Evolutionary conservation across 495 filamentous ascomycete genomes (phyloP), one percentile per base, ranked within the genome.

Genomic region (Tuber microsphaerosporum): DNA sequence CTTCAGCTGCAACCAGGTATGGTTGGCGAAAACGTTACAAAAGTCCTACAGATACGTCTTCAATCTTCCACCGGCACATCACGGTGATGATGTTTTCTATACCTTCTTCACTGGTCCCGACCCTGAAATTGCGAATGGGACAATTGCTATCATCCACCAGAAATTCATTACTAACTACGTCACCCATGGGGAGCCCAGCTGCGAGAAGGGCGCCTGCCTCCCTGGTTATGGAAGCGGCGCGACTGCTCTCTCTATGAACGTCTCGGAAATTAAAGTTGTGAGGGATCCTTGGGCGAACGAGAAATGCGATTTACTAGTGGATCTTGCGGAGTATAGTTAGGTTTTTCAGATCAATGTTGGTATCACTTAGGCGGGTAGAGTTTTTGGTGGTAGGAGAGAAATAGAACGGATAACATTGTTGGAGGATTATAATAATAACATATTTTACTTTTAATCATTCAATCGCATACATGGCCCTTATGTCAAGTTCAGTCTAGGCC

Each of bases 21-120:
- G 83, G 73, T 77, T 89, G 10, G 81, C 81, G 70, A 75, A 76
- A 74, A 87, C 84, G 14, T 89, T 85, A 77, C 88, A 89, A 78
- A 78, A 87, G 48, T 87, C 87, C 1, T 90, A 87, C 79, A 83
- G 85, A 6, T 92, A 92, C 80, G 78, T 86, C 22, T 92, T 92
- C 82, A 86, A 84, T 77, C 84, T 92, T 71, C 85, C 87, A 10
- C 89, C 91, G 0, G 89, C 84, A 7, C 80, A 85, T 46, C 89
- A 90, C 75, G 87, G 85, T 16, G 70, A 84, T 10, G 89, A 90
- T 80, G 75, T 89, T 34, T 2, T 84, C n/a, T 91, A 88, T 74
- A 88, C 85, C 2, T 89, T 87, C 76, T 89, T 85, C 81, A 87
- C 88, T 71, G 89, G 87, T 31, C 84, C 85, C 45, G 75, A 74